Evolutionary conservation across 2,329 filamentous ascomycete genomes (phyloP).

Genomic region (Alternaria rosae): DNA sequence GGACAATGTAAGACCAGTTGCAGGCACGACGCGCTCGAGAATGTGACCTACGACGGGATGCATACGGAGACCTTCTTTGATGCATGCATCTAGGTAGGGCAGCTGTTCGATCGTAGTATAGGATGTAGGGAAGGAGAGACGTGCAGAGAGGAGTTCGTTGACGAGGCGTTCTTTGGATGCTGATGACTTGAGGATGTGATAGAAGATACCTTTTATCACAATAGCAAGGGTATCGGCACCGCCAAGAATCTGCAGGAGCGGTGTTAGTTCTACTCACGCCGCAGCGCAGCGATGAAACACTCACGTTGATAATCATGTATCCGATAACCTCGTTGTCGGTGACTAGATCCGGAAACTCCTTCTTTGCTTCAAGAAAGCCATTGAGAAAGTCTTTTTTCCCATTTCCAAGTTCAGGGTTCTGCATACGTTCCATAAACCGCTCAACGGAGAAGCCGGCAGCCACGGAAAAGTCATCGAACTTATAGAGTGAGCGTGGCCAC

Average conservation of each 20-base stretch:
- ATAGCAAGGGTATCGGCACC: constrained; percentile 42
- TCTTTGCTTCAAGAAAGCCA: constrained; percentile 30
- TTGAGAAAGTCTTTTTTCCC: constrained; percentile 32
- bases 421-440: constrained; percentile 32
- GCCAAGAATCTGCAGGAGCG: constrained; percentile 32
- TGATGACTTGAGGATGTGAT: constrained; percentile 35
- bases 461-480: constrained; percentile 32
- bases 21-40: constrained; percentile 42
- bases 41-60: constrained; percentile 49
- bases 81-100: constrained; percentile 56
- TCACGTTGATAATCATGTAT: constrained; percentile 44
- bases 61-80: constrained; percentile 57
- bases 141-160: constrained; percentile 30
- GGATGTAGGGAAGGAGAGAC: constrained; percentile 24
- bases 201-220: constrained; percentile 35
- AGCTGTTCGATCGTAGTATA: constrained; percentile 37
- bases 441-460: constrained; percentile 28
- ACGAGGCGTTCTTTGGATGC: constrained; percentile 27
- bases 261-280: not conserved
- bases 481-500: constrained; percentile 26
- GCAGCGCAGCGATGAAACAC: not conserved
- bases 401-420: constrained; percentile 21
- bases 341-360: constrained; percentile 28
- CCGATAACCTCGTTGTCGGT: constrained; percentile 41
- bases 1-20: constrained; percentile 23